Evolutionary conservation across 2,329 filamentous ascomycete genomes (phyloP).

Genomic region (Zopfia rhizophila): DNA sequence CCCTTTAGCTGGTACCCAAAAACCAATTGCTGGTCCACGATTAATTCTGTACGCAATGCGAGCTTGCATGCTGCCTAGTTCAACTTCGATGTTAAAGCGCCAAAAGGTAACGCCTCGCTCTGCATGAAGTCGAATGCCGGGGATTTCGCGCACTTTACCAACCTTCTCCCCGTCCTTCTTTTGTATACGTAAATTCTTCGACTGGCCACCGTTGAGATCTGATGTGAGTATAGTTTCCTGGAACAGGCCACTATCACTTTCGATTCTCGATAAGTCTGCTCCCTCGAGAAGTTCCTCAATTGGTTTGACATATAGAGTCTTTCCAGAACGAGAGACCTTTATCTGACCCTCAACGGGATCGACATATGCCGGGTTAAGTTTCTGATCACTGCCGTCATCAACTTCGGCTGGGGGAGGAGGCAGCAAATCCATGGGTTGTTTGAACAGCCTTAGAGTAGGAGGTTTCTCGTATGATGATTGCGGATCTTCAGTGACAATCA

Average conservation of each 20-base stretch:
- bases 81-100: conserved; percentile 95
- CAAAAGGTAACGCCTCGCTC: conserved; percentile 94
- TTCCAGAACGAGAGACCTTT: conserved; percentile 84
- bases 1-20: conserved; percentile 89
- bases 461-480: conserved; percentile 82
- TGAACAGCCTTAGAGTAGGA: conserved; percentile 84
- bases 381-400: conserved; percentile 66
- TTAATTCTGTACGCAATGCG: conserved; percentile 97
- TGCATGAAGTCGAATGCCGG: conserved; percentile 81
- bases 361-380: conserved; percentile 81
- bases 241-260: conserved; percentile 85
- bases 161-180: conserved; percentile 80
- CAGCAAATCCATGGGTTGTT: conserved; percentile 84
- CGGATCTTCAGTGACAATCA: conserved; percentile 92
- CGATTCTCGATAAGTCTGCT: conserved; percentile 79
- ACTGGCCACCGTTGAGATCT: conserved; percentile 47
- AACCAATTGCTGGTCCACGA: conserved; percentile 83
- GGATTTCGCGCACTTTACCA: conserved; percentile 83
- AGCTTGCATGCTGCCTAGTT: conserved; percentile 80
- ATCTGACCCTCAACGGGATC: conserved; percentile 89
- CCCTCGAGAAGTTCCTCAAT: conserved; percentile 86
- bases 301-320: conserved; percentile 87
- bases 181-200: conserved; percentile 60
- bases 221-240: conserved; percentile 70
- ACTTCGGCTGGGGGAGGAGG: conserved; percentile 80